Conservation (phyloP, 2,329 filamentous ascomycete genomes). For the Neodidymelliopsis sp. region DNA sequence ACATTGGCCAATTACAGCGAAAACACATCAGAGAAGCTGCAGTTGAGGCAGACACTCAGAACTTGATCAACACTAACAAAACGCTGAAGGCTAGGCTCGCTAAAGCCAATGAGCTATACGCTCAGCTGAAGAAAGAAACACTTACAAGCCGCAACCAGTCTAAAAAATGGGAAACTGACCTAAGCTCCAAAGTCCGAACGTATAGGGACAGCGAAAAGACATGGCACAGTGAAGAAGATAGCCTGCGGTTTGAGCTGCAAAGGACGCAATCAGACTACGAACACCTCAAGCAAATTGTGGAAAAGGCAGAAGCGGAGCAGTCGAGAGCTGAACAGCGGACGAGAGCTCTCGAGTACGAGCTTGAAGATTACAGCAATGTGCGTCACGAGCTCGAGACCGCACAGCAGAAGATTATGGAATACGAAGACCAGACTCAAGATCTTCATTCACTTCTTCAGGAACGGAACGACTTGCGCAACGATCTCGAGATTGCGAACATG, state of each 20-base stretch:
- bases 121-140: constrained; percentile 74
- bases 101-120: constrained; percentile 74
- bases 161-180: constrained; percentile 79
- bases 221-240: constrained; percentile 65
- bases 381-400: constrained; percentile 42
- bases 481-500: constrained; percentile 66
- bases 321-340: constrained; percentile 61
- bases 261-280: constrained; percentile 67
- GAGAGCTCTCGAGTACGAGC: constrained; percentile 65
- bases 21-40: constrained; percentile 79
- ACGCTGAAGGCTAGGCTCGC: constrained; percentile 75
- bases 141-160: constrained; percentile 75
- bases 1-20: constrained; percentile 79
- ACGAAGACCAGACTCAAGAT: constrained; percentile 43
- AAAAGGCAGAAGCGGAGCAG: constrained; percentile 73
- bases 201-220: constrained; percentile 75
- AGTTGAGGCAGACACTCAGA: constrained; percentile 82
- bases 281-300: constrained; percentile 70
- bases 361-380: constrained; percentile 63
- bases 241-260: constrained; percentile 65
- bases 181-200: constrained; percentile 70
- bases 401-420: constrained; percentile 43
- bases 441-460: constrained; percentile 65
- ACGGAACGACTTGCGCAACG: constrained; percentile 65
- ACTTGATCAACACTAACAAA: constrained; percentile 78